Base-by-base conservation (phyloP, 345 rosid species). In the Ricinus communis region DNA sequence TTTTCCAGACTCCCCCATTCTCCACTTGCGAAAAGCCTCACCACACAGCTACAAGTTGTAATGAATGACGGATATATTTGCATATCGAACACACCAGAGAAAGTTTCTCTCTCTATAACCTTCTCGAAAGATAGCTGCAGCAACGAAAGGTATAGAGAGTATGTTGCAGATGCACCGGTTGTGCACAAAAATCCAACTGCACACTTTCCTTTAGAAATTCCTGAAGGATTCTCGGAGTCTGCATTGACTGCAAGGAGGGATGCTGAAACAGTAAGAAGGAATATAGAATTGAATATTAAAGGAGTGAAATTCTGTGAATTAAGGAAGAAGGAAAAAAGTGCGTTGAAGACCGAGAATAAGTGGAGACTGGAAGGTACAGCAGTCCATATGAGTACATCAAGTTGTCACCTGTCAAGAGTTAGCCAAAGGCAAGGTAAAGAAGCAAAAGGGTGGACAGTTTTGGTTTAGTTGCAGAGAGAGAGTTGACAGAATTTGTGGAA, bases 301-400 rank as follows among this genome's bases (percentile, higher is more conserved):
- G 81, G 66, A 9, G 91, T 82, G 74, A 87, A 77, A 75, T 85
- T 85, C 33, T 87, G 89, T 14, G 85, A 74, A 38, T 85, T 82
- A 13, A 87, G 55, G 77, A 85, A 75, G 84, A 68, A 85, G 55
- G 91, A 72, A 70, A 87, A 83, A 28, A 80, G 9, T 0, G 86
- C 87, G 49, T 85, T 87, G 71, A 85, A 87, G 72, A 86, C 91
- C 79, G 80, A 36, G 89, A 85, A 74, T 80, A 85, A 10, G 91
- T 87, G 8, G 91, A 87, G 55, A 85, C 86, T 4, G 89, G 87
- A 6, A 87, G 81, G 77, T 85, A 85, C 5, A 75, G 61, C 27
- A 85, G 86, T 28, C 91, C 87, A 43, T 81, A 83, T 0, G 87
- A 78, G 81, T 87, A 87, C 86, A 87, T 81, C 81, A 85, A 0